Evolutionary conservation across 176 grass and related monocot species (phyloP), one percentile per base, ranked within the genome.

Genomic region (Musa troglodytarum): DNA sequence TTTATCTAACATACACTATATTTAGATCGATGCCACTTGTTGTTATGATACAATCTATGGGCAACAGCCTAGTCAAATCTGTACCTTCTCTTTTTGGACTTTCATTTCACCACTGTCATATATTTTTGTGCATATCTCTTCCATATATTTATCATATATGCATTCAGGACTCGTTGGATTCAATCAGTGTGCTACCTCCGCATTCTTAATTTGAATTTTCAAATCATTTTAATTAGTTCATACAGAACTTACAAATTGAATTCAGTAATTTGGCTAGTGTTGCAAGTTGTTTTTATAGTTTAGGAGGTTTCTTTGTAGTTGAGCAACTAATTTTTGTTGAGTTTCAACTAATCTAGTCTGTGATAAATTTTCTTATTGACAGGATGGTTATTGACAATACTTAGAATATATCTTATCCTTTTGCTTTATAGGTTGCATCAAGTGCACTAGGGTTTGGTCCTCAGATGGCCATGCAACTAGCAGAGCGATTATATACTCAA

Each of bases 401-500:
- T 72, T 82, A 17, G 50, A 82, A 87, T 82, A 53, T 74, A 65
- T 28, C 55, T 49, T 80, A 56, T 81, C 74, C 59, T 72, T 77
- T 67, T 65, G 67, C 52, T 86, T 64, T 66, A 13, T 78, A 97
- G 90, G 80, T 97, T 85, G 94, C 94, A 77, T 97, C 94, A 77
- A 93, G 94, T 83, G 77, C 94, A 28, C 83, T 97, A 58, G 90
- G 94, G 71, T 77, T 97, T 69, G 94, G 90, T 75, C 94, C 90
- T 66, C 94, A 93, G 53, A 88, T 80, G 80, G 78, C 94, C 26
- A 97, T 97, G 94, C 94, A 97, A 69, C 83, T 97, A 79, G 84
- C 94, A 1, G 93, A 97, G 88, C 71, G 90, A 25, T 81, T 93
- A 72, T 97, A 97, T 79, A 97, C 84, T 70, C 94, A 97, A 82